phyloP scores from a whole-genome alignment of 2,329 filamentous ascomycete genomes.

The Hypoxylon sp. region DNA sequence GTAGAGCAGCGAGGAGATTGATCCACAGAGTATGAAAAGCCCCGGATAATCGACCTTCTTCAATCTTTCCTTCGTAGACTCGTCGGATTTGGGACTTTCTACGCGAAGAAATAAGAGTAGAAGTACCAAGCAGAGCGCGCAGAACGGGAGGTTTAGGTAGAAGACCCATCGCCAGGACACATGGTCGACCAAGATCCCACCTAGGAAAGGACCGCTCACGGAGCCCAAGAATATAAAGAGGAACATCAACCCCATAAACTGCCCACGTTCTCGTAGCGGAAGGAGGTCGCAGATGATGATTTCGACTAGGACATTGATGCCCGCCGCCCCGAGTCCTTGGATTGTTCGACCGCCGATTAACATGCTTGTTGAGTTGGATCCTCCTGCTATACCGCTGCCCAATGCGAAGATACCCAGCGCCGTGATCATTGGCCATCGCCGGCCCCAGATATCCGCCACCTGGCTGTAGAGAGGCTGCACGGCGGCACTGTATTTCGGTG shows the following conservation, averaged over 20 bases:
- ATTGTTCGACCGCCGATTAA: constrained; percentile 59
- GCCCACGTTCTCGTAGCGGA: constrained; percentile 60
- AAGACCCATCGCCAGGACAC: constrained; percentile 59
- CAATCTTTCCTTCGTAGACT: constrained; percentile 31
- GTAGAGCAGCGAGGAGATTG: constrained; percentile 55
- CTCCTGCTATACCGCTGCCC: constrained; percentile 62
- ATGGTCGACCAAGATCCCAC: constrained; percentile 38
- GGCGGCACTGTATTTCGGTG: background rate
- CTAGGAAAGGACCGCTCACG: constrained; percentile 52
- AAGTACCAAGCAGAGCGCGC: background rate
- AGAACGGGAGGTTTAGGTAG: constrained; percentile 53
- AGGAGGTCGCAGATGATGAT: constrained; percentile 66
- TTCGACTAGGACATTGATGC: constrained; percentile 58
- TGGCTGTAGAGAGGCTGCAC: constrained; percentile 62
- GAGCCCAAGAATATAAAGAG: constrained; percentile 52
- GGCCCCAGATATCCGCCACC: constrained; percentile 62
- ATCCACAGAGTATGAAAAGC: constrained; percentile 52
- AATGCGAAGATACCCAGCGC: constrained; percentile 60
- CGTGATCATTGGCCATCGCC: constrained; percentile 56
- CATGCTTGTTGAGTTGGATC: constrained; percentile 55
- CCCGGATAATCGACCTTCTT: constrained; percentile 56
- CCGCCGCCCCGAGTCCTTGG: constrained; percentile 58
- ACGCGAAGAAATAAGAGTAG: constrained; percentile 49
- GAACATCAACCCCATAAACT: constrained; percentile 55
- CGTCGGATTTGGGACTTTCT: background rate